Evolutionary conservation across 2,329 filamentous ascomycete species (phyloP), one percentile per base, ranked within the genome.

Genomic region (Aureobasidium lini): DNA sequence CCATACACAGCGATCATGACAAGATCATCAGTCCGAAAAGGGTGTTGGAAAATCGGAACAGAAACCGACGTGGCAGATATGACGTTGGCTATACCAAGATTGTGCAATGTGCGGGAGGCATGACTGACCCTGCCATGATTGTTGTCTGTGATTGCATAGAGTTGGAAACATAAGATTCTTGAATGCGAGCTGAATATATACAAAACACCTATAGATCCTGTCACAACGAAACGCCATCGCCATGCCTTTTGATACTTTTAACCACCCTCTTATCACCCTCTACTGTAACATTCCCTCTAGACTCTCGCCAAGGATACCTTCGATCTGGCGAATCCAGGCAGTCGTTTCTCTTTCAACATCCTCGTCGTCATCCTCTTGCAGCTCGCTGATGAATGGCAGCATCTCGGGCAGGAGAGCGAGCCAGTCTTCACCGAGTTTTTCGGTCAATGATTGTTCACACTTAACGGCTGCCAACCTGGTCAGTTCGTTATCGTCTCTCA

Each of bases 341-440:
- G 92, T 83, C 39, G 91, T 93, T 77, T 96, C 92, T 69, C 85
- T 80, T 77, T 99, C 94, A 28, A 99, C 93, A 31, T 82, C 81
- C 76, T 97, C 94, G 69, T 97, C 92, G 66, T 97, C 94, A 71
- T 99, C 94, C 70, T 99, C 94, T 76, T 96, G 88, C 68, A 96
- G 73, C 77, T 99, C 94, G 68, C 90, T 95, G 67, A 99, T 96
- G 64, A 93, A 90, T 18, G 95, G 93, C 71, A 99, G 76, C 88
- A 96, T 97, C 81, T 99, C 94, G 0, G 93, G 90, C 70, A 97
- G 73, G 77, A 95, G 82, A 1, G 86, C 83, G 61, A 99, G 76
- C 94, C 94, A 99, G 70, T 99, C 94, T 72, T 97, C 92, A 61
- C 92, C 92, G 29, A 97, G 75, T 49, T 84, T 65, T 37, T 63